Base-by-base conservation (phyloP, 192 early-diverging fungal species). In the Linnemannia exigua region DNA sequence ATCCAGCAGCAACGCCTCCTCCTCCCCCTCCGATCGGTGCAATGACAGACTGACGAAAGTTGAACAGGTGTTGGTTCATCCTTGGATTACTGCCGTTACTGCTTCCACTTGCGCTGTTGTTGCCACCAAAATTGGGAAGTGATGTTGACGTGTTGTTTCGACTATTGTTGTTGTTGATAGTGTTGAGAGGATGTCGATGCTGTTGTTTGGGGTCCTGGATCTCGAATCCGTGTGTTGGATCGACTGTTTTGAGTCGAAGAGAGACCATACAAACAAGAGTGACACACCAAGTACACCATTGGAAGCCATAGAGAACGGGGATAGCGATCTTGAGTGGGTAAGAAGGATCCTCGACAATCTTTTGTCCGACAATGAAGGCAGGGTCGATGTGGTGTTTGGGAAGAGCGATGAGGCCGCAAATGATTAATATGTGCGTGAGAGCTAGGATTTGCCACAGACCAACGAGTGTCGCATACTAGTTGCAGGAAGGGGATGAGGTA, bases 361-460 rank as follows among this genome's bases (percentile, higher is more conserved):
- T 82, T 36, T 84, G 75, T 9, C 81, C 81, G n/a, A 78, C 28
- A 47, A 84, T 25, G 19, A 47, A 50, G n/a, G 47, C 51, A 1
- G 76, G 11, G 38, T 68, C 50, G 4, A 77, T 47, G 3, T 22
- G 20, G 3, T 20, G 35, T 5, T 22, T 28, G 14, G 81, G 76
- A 25, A 84, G 33, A 2, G 48, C 17, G 61, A 78, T 37, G 31
- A 84, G 50, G 1, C 81, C 71, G 36, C 72, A 74, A 31, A 84
- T 84, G 19, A 84, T 70, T 37, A 84, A 66, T 4, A 84, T 69
- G 48, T 84, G 81, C 0, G 81, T 46, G 11, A 84, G 61, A 37
- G 81, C 81, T 1, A 78, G 31, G n/a, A 84, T 78, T 35, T 84
- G 71, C 81, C 81, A 84, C 8, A 84, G 17, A 12, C 81, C 81